phyloP scores from a whole-genome alignment of 148 eudicot species.

The Oxyria digyna region DNA sequence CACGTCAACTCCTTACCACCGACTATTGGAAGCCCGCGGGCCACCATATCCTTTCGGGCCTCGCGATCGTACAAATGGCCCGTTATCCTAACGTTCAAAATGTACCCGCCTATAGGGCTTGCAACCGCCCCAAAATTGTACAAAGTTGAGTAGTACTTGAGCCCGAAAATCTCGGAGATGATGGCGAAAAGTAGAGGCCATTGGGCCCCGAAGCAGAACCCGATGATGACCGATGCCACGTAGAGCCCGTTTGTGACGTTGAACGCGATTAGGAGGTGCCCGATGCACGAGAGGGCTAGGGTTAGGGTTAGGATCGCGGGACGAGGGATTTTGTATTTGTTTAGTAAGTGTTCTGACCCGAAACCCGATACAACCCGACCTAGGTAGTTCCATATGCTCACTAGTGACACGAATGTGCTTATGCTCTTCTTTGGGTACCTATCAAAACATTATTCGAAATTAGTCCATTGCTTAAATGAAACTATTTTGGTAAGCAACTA shows the following conservation, averaged over 20 bases:
- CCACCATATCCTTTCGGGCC: constrained; percentile 5
- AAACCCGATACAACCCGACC: constrained; percentile 12
- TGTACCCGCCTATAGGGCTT: constrained; percentile 12
- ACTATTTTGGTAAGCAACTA: no score
- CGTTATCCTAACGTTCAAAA: constrained; percentile 11
- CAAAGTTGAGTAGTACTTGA: constrained; percentile 15
- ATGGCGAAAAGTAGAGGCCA: constrained; percentile 10
- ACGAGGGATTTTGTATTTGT: constrained; percentile 7
- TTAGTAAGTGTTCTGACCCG: constrained; percentile 10
- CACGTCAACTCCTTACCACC: constrained; percentile 12
- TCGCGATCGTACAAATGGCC: constrained; percentile 15
- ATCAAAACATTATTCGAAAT: background rate
- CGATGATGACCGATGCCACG: constrained; percentile 8
- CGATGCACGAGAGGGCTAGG: constrained; percentile 8
- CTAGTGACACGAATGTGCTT: constrained; percentile 11
- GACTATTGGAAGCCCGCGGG: background rate
- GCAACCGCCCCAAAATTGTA: constrained; percentile 12
- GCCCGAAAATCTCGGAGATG: constrained; percentile 17
- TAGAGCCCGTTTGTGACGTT: constrained; percentile 10
- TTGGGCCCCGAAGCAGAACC: constrained; percentile 13
- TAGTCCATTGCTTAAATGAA: background rate
- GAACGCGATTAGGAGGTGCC: constrained; percentile 13
- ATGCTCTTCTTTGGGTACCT: constrained; percentile 12
- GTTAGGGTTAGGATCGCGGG: constrained; percentile 4
- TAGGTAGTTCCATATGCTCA: constrained; percentile 15